phyloP scores from a whole-genome alignment of 192 early-diverging fungal genomes.

The Podila minutissima region DNA sequence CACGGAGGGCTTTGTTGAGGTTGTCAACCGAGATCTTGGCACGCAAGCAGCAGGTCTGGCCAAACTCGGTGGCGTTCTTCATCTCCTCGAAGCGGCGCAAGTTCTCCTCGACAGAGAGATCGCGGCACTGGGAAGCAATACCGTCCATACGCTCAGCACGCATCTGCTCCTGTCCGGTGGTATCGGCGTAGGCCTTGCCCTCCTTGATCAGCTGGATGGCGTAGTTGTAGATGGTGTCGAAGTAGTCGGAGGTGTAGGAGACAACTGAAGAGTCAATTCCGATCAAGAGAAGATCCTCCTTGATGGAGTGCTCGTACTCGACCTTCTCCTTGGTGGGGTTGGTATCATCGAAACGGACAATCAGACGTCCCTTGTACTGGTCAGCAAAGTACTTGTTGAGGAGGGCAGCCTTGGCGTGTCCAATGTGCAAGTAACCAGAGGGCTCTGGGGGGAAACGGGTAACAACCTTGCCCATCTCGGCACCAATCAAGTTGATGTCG shows the following conservation, averaged over 20 bases:
- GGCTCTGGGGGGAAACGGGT: constrained; percentile 99
- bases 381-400: constrained; percentile 98
- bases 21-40: constrained; percentile 94
- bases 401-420: constrained; percentile 98
- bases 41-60: constrained; percentile 85
- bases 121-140: constrained; percentile 84
- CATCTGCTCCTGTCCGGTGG: constrained; percentile 89
- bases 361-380: constrained; percentile 89
- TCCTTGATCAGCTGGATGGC: constrained; percentile 86
- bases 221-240: constrained; percentile 86
- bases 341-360: constrained; percentile 98
- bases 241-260: constrained; percentile 94
- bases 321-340: constrained; percentile 97
- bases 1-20: constrained; percentile 93
- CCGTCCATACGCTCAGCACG: constrained; percentile 84
- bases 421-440: constrained; percentile 98
- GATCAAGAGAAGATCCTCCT: constrained; percentile 91
- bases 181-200: constrained; percentile 94
- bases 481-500: constrained; percentile 87
- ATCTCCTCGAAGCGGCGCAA: constrained; percentile 92
- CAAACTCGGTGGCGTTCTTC: constrained; percentile 85
- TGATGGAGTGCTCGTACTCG: constrained; percentile 96
- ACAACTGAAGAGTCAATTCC: constrained; percentile 82
- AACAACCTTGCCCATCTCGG: constrained; percentile 88
- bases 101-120: constrained; percentile 91